phyloP scores from a whole-genome alignment of 129 eudicot genomes.

The Rutidosis leptorrhynchoides region DNA sequence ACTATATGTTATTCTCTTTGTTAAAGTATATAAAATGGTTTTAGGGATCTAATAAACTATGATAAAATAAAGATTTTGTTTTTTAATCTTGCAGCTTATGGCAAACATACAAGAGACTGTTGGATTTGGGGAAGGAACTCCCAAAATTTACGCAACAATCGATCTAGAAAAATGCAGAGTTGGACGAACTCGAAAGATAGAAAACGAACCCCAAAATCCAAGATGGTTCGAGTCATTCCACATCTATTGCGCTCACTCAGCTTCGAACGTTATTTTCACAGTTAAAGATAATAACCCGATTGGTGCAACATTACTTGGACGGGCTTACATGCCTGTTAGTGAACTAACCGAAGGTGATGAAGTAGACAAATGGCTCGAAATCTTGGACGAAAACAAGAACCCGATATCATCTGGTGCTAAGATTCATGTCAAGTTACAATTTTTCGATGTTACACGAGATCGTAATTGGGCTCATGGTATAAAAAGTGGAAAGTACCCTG shows the following conservation, averaged over 20 bases:
- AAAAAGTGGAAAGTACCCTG: constrained; percentile 49
- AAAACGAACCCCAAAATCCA: constrained; percentile 64
- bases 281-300: constrained; percentile 62
- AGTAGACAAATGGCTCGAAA: constrained; percentile 62
- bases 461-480: constrained; percentile 63
- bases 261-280: constrained; percentile 56
- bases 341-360: constrained; percentile 62
- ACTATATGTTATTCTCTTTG: not conserved
- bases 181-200: constrained; percentile 64
- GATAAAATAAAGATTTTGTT: no score
- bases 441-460: constrained; percentile 61
- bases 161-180: constrained; percentile 74
- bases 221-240: constrained; percentile 76
- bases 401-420: constrained; percentile 54
- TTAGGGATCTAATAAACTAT: not conserved
- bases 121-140: constrained; percentile 78
- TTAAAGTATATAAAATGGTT: not conserved
- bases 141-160: constrained; percentile 66
- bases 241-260: constrained; percentile 61
- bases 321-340: constrained; percentile 59
- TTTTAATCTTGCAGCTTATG: constrained; percentile 40
- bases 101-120: constrained; percentile 61
- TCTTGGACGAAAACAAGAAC: constrained; percentile 51
- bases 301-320: constrained; percentile 65
- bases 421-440: constrained; percentile 64